Base-by-base conservation (phyloP, 257 asterid species). In the Ajuga chamaepitys region DNA sequence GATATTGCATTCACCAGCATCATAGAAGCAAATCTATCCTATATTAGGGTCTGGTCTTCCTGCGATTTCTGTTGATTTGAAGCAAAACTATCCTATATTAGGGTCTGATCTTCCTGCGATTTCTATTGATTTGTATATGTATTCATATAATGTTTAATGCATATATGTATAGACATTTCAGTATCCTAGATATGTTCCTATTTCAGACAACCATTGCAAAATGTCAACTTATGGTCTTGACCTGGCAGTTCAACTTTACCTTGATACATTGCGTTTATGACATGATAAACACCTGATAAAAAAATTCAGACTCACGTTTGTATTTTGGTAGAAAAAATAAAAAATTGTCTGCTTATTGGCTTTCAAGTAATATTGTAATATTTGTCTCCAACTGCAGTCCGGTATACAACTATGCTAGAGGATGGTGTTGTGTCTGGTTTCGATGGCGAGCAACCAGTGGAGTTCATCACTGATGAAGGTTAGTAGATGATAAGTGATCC, bases 381-480 rank as follows among this genome's bases (percentile, higher is more conserved):
- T 63, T 51, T 51, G 18, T 74, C 18, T 73, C 46, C 72, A 12
- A 41, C 30, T 64, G 71, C 82, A 87, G 95, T 87, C 42, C 75
- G 83, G 70, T 85, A 82, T 64, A 82, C 76, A 42, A 83, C n/a
- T 52, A 82, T 59, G 82, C 76, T 85, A 56, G 92, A 82, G 73
- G 89, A 85, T 70, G 85, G 89, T 46, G 81, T 78, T 30, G 77
- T 87, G 38, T 74, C 82, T 62, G 95, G 95, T 40, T 40, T 75
- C 51, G 89, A 74, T 64, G 85, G 78, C 69, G 72, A 38, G 58
- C 77, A 61, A 18, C 69, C 89, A 14, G 41, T 82, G 75, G 75
- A 79, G 77, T 85, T 82, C 73, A 73, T 80, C 73, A 85, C 95
- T 3, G 89, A 80, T 75, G 89, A 87, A 85, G 95, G 95, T 87